Conservation (phyloP, 2,329 filamentous ascomycete genomes). For the Alternaria triticina region DNA sequence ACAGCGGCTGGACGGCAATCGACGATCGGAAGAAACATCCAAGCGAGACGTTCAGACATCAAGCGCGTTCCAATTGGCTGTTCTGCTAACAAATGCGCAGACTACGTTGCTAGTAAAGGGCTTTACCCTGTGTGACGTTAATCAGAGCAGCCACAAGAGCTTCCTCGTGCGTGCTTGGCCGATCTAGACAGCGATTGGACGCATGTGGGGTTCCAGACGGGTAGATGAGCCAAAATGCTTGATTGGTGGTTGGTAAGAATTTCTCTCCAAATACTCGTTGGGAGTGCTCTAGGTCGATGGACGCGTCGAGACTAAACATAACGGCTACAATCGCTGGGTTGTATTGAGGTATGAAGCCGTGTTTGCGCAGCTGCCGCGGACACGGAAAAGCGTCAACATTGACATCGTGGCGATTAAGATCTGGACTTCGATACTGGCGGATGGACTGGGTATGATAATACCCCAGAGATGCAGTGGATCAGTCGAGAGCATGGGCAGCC, state of each 20-base stretch:
- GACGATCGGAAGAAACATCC: slow-evolving; percentile 7
- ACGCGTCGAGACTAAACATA: background rate
- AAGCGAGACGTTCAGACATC: background rate
- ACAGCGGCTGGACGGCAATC: slow-evolving; percentile 15
- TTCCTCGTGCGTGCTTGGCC: slow-evolving; percentile 9
- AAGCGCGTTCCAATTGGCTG: slow-evolving; percentile 7
- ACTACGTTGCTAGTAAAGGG: background rate
- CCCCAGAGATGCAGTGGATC: background rate
- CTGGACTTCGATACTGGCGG: background rate
- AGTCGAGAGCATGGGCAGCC: background rate
- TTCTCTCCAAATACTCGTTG: background rate
- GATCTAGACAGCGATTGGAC: slow-evolving; percentile 11
- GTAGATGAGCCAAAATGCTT: background rate
- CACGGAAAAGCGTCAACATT: background rate
- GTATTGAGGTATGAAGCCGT: background rate
- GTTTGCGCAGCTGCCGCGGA: background rate
- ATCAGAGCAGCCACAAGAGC: slow-evolving; percentile 9
- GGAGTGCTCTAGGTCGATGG: background rate
- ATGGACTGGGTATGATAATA: background rate
- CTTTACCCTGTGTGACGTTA: slow-evolving; percentile 8
- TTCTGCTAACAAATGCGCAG: background rate
- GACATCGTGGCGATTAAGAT: background rate
- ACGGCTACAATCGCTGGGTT: background rate
- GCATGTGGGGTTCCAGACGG: slow-evolving; percentile 11
- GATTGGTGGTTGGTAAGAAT: slow-evolving; percentile 12